Evolutionary conservation across 768 basidiomycete genomes (phyloP).

Genomic region (Mycena pura): DNA sequence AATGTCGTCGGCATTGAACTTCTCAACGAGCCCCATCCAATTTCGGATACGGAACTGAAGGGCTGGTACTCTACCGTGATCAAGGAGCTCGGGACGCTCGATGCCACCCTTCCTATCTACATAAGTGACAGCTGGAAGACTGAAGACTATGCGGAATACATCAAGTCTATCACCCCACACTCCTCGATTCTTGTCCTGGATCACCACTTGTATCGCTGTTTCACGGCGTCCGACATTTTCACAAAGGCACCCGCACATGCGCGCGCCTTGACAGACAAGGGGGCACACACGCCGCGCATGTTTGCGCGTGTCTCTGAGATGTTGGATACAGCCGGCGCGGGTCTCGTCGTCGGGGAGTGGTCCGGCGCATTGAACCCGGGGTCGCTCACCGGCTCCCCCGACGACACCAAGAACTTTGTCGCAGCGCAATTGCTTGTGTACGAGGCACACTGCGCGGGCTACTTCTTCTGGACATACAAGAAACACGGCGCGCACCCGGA

Average conservation of each 20-base stretch:
- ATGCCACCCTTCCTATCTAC: constrained; percentile 69
- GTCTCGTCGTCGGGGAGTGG: constrained; percentile 79
- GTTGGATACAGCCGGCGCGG: constrained; percentile 42
- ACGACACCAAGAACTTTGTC: constrained; percentile 56
- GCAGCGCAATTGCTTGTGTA: constrained; percentile 71
- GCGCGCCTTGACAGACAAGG: constrained; percentile 48
- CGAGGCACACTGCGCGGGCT: constrained; percentile 70
- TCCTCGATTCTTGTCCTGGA: constrained; percentile 65
- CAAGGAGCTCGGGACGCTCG: constrained; percentile 54
- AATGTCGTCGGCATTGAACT: constrained; percentile 69
- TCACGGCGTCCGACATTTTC: constrained; percentile 62
- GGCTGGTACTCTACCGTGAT: constrained; percentile 71
- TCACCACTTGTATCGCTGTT: constrained; percentile 86
- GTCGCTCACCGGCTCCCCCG: constrained; percentile 48
- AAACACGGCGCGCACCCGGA: constrained; percentile 66
- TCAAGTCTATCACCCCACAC: constrained; percentile 39
- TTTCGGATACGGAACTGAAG: constrained; percentile 57
- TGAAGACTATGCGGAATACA: constrained; percentile 65
- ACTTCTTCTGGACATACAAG: constrained; percentile 88
- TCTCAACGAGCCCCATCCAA: constrained; percentile 62
- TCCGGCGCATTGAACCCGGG: constrained; percentile 75
- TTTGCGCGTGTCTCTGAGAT: constrained; percentile 43
- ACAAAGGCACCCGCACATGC: constrained; percentile 64
- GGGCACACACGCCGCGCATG: constrained; percentile 45
- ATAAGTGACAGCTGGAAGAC: constrained; percentile 80